phyloP scores from a whole-genome alignment of 2,329 filamentous ascomycete genomes.

The Biscogniauxia marginata region DNA sequence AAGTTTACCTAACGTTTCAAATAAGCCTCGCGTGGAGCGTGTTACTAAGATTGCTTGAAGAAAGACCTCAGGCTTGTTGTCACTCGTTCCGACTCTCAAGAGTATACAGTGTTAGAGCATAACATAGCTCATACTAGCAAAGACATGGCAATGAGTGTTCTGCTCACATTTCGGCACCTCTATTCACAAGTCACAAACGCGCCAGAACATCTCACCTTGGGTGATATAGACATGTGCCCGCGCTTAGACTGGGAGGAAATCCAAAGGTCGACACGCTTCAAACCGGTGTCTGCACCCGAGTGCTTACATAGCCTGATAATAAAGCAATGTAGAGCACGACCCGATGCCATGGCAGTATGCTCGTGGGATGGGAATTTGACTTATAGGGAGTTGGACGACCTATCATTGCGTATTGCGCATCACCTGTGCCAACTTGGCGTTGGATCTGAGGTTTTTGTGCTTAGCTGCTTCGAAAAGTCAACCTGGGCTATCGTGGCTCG shows the following conservation, averaged over 20 bases:
- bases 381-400: conserved; percentile 13
- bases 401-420: conserved; percentile 25
- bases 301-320: background rate
- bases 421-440: conserved; percentile 31
- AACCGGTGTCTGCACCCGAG: background rate
- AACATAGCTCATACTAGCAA: conserved; percentile 13
- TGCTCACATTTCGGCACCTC: conserved; percentile 17
- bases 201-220: conserved; percentile 5
- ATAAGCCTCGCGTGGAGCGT: background rate
- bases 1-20: background rate
- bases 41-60: background rate
- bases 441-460: conserved; percentile 33
- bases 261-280: background rate
- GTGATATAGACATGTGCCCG: conserved; percentile 12
- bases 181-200: conserved; percentile 9
- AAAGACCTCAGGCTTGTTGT: conserved; percentile 10
- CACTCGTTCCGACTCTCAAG: conserved; percentile 1
- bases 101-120: conserved; percentile 10
- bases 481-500: conserved; percentile 36
- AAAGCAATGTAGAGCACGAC: background rate
- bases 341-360: background rate
- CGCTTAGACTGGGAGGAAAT: background rate
- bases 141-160: conserved; percentile 16
- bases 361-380: conserved; percentile 3
- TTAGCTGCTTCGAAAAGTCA: conserved; percentile 36